These are phyloP conservation scores for Inga oerstediana DNA, from an alignment of 306 rosid species.

Conservation along the genomic window DNA sequence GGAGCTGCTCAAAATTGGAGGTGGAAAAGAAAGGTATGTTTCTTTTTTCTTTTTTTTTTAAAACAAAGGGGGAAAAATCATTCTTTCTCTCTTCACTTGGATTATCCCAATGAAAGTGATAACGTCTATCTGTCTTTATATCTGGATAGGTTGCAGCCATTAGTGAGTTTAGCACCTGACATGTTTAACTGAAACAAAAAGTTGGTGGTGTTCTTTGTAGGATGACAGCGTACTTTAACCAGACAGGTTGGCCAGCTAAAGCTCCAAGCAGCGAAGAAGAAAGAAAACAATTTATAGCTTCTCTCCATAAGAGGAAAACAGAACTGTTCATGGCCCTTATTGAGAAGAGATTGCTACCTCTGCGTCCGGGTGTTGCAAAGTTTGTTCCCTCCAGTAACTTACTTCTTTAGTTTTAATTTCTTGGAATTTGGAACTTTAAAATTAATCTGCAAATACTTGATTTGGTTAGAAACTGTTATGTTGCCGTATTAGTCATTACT, in stretches of 20 bases:
- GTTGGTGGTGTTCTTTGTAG: slow-evolving; percentile 42
- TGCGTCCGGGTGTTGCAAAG: slow-evolving; percentile 98
- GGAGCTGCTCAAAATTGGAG: slow-evolving; percentile 95
- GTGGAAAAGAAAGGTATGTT: slow-evolving; percentile 92
- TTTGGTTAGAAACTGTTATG: neutral
- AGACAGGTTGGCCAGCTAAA: slow-evolving; percentile 91
- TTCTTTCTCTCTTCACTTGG: neutral
- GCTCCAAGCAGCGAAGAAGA: slow-evolving; percentile 75
- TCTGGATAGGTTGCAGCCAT: neutral
- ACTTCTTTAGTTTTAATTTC: slow-evolving; percentile 11
- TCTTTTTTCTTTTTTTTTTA: neutral
- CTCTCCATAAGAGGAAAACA: slow-evolving; percentile 94
- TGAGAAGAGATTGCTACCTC: slow-evolving; percentile 92
- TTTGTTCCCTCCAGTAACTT: slow-evolving; percentile 52
- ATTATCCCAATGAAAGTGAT: neutral
- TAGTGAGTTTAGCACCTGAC: slow-evolving; percentile 9
- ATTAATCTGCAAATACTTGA: neutral
- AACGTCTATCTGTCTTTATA: neutral
- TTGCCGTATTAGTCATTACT: neutral
- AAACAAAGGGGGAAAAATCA: neutral
- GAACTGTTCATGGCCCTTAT: slow-evolving; percentile 91
- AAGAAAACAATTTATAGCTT: slow-evolving; percentile 82
- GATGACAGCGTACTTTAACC: slow-evolving; percentile 95
- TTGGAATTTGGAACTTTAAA: slow-evolving; percentile 19
- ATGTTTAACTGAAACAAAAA: slow-evolving; percentile 25